phyloP scores from a whole-genome alignment of 176 grass and related monocot genomes.

The Melocanna baccifera region DNA sequence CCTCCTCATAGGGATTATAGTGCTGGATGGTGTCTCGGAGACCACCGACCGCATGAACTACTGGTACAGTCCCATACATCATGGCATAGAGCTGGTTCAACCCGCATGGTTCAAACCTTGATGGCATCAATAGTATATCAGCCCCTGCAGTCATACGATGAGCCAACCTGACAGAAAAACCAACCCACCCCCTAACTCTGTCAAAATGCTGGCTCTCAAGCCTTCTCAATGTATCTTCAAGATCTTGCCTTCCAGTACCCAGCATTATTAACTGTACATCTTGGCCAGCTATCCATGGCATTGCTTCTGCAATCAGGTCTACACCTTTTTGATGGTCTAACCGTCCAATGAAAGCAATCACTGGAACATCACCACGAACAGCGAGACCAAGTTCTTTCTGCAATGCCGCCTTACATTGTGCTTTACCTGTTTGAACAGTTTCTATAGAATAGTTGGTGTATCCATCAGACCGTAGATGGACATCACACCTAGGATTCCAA shows the following conservation, averaged over 20 bases:
- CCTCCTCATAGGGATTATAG: conserved; percentile 75
- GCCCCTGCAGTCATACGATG: conserved; percentile 84
- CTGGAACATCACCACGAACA: conserved; percentile 50
- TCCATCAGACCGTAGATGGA: conserved; percentile 72
- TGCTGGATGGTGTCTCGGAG: conserved; percentile 79
- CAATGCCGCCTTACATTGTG: conserved; percentile 77
- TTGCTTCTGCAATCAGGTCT: conserved; percentile 85
- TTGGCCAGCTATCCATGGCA: conserved; percentile 85
- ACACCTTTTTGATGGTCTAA: conserved; percentile 93
- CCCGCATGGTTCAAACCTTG: conserved; percentile 89
- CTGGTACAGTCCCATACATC: conserved; percentile 95
- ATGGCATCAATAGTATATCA: conserved; percentile 89
- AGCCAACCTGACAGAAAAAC: conserved; percentile 87
- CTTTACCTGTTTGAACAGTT: conserved; percentile 63
- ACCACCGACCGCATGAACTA: conserved; percentile 91
- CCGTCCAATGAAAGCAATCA: conserved; percentile 84
- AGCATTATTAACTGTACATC: conserved; percentile 82
- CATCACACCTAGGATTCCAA: conserved; percentile 81
- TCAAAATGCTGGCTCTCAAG: conserved; percentile 66
- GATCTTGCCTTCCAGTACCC: conserved; percentile 78
- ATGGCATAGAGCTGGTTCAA: conserved; percentile 91
- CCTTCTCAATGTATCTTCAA: conserved; percentile 74
- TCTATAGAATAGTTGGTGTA: conserved; percentile 79
- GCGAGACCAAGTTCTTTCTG: conserved; percentile 78
- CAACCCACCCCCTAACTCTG: conserved; percentile 78